These are phyloP conservation scores for Leishmania mexicana DNA, from an alignment of 208 protist species.

Conservation along the genomic window DNA sequence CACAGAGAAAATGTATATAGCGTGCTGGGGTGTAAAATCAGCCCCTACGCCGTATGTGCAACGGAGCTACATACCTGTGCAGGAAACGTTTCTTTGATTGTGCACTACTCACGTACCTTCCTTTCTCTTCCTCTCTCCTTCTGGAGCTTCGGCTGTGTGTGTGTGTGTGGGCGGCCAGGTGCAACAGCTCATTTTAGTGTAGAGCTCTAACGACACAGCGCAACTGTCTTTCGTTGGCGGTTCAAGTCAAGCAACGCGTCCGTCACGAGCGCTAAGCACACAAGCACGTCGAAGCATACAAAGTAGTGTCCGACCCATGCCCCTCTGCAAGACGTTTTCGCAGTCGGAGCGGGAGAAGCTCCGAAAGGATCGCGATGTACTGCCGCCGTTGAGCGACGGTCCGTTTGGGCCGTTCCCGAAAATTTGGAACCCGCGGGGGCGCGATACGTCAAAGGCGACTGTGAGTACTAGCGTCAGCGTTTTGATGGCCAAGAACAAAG, in stretches of 20 bases:
- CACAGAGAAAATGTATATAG: no score
- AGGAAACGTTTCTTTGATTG: neutral
- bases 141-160: neutral
- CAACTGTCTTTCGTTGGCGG: neutral
- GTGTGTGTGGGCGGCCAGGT: neutral
- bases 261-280: neutral
- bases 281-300: neutral
- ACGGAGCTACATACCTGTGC: neutral
- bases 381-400: conserved; percentile 81
- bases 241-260: neutral
- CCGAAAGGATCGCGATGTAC: conserved; percentile 62
- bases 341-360: conserved; percentile 60
- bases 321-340: conserved; percentile 53
- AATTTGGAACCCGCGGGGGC: conserved; percentile 24
- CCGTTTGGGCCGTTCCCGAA: conserved; percentile 85
- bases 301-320: conserved; percentile 3
- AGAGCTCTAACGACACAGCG: neutral
- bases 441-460: conserved; percentile 43
- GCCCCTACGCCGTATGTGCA: no score
- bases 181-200: neutral
- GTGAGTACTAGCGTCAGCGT: conserved; percentile 24
- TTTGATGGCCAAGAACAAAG: conserved; percentile 29
- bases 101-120: neutral
- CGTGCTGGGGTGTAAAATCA: neutral
- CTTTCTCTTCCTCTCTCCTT: neutral